A percentile compares a stretch with the other conserved stretches of the same genome.
Conservation (phyloP, 108 stramenopile genomes). For the Bacterosira constricta region DNA sequence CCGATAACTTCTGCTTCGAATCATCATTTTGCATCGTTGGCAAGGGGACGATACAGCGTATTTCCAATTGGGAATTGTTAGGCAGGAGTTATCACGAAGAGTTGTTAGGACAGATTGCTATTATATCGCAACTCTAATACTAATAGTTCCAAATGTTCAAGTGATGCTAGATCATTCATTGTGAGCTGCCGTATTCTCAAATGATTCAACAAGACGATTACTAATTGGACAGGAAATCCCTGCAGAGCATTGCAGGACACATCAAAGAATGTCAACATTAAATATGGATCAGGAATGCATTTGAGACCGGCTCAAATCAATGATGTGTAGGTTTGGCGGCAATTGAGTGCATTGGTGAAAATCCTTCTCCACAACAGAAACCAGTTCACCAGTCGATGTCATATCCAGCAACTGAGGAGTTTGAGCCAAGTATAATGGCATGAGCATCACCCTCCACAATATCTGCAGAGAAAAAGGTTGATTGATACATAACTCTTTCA, state of each 20-base stretch:
- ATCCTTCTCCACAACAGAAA: constrained; percentile 10
- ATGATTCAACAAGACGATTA: constrained; percentile 51
- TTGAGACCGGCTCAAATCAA: constrained; percentile 53
- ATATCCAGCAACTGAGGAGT: too few relatives aligned
- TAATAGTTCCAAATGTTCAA: constrained; percentile 32
- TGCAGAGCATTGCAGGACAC: constrained; percentile 49
- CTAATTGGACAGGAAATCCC: constrained; percentile 41
- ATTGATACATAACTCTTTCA: constrained; percentile 2
- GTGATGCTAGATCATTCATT: constrained; percentile 34
- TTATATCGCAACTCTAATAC: constrained; percentile 66
- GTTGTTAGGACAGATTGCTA: constrained; percentile 31
- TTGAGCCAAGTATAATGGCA: too few relatives aligned
- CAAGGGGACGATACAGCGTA: constrained; percentile 24
- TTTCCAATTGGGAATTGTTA: constrained; percentile 17
- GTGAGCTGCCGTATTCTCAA: constrained; percentile 45
- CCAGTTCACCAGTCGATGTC: background rate
- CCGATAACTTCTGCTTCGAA: constrained; percentile 27
- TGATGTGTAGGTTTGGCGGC: constrained; percentile 4
- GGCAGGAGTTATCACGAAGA: constrained; percentile 20
- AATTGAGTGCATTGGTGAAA: constrained; percentile 1
- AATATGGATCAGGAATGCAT: constrained; percentile 26
- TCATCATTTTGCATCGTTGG: background rate
- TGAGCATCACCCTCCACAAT: background rate
- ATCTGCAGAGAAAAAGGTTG: too few relatives aligned
- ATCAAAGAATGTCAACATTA: constrained; percentile 35